Conservation (phyloP, 1,139 yeast species). For the Zygosaccharomyces pseudobailii region DNA sequence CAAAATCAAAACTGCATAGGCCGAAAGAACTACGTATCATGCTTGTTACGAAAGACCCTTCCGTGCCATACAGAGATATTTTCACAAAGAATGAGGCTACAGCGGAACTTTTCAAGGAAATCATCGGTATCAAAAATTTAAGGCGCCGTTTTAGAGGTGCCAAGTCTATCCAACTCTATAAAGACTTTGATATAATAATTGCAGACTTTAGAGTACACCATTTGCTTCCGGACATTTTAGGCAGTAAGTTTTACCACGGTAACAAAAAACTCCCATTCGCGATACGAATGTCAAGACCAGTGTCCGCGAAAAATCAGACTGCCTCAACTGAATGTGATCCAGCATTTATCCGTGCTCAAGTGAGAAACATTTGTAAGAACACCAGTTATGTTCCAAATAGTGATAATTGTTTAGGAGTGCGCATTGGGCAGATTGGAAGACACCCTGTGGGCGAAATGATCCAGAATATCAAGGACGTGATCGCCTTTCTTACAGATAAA, state of each 20-base stretch:
- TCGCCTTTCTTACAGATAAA: conserved; percentile 46
- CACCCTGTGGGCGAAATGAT: conserved; percentile 40
- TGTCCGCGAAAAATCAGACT: conserved; percentile 34
- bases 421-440: conserved; percentile 51
- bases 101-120: conserved; percentile 53
- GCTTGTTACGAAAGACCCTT: conserved; percentile 65
- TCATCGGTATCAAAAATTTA: conserved; percentile 53
- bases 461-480: conserved; percentile 52
- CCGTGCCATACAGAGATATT: conserved; percentile 46
- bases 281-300: conserved; percentile 58
- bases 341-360: conserved; percentile 54
- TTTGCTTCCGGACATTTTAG: conserved; percentile 51
- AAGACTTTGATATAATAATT: conserved; percentile 60
- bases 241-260: conserved; percentile 53
- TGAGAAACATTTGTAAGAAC: conserved; percentile 56
- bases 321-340: conserved; percentile 42
- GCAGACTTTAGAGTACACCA: conserved; percentile 63
- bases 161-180: conserved; percentile 44
- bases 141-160: conserved; percentile 44
- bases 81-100: conserved; percentile 46
- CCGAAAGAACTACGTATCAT: conserved; percentile 48
- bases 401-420: conserved; percentile 41
- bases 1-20: conserved; percentile 43
- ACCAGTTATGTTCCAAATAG: conserved; percentile 55
- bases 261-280: conserved; percentile 58